Base-by-base conservation (phyloP, 441 rosid genomes). In the Pelargonium citronellum region DNA sequence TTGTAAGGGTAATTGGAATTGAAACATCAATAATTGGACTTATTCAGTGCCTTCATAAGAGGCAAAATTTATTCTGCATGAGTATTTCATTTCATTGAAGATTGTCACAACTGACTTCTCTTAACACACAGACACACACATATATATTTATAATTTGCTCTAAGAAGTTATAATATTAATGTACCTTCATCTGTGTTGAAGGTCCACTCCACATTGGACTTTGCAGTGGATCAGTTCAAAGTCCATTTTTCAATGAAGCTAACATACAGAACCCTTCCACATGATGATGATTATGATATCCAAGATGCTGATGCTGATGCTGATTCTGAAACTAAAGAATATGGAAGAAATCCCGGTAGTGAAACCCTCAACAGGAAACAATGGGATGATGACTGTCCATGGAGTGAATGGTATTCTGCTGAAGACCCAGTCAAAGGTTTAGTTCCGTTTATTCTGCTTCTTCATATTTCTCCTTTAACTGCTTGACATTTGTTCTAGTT, bases 321-420 rank as follows among this genome's bases (percentile, higher is more conserved):
- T 79, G 93, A 86, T 73, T 27, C 30, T 27, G 30, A 27, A 27
- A 27, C 30, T 27, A 71, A 70, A 74, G 90, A 85, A 72, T 68
- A 80, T 76, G 79, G 65, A 34, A 87, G 71, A 71, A 81, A 75
- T 75, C 67, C 73, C 71, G 79, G 74, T 66, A 75, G 74, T 74
- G 93, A 84, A 70, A 79, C 80, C 47, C 87, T 69, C 62, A 84
- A 62, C 73, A 86, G 79, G 72, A 78, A 83, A 62, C 93, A 86
- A 13, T 92, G 98, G 99, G 99, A 95, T 83, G 97, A 91, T 79
- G 96, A 86, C 81, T 95, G 96, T 76, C 98, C 99, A 75, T 95
- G 99, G 98, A 92, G 93, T 75, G 97, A 89, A 84, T 92, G 99
- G 99, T 92, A 91, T 82, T 92, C 96, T 74, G 92, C 97, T 4